Conservation (phyloP, 768 basidiomycete genomes). For the Tremella yokohamensis region DNA sequence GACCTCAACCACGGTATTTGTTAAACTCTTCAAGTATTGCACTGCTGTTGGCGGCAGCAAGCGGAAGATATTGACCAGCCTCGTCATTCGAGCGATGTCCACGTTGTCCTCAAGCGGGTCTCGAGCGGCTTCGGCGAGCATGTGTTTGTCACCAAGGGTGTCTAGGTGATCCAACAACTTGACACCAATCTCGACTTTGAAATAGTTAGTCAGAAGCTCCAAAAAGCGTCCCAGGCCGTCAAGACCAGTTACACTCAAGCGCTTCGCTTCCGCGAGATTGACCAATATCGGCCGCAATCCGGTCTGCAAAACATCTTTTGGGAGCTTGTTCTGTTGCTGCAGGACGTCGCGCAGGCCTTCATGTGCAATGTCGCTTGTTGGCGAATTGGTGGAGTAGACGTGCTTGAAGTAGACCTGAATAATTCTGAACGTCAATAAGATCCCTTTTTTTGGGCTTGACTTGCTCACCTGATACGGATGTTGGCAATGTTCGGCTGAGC, state of each 20-base stretch:
- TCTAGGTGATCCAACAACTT: conserved; percentile 96
- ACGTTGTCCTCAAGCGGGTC: conserved; percentile 78
- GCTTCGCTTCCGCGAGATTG: conserved; percentile 94
- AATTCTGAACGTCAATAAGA: conserved; percentile 58
- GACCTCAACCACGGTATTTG: conserved; percentile 82
- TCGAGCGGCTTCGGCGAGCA: conserved; percentile 72
- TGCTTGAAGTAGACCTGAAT: conserved; percentile 98
- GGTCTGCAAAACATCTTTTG: conserved; percentile 90
- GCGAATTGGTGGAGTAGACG: conserved; percentile 65
- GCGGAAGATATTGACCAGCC: conserved; percentile 96
- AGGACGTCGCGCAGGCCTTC: conserved; percentile 87
- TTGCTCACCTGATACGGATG: conserved; percentile 73
- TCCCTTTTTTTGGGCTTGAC: neutral
- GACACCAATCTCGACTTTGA: conserved; percentile 98
- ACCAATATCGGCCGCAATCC: conserved; percentile 93
- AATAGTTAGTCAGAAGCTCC: conserved; percentile 94
- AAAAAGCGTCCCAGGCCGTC: conserved; percentile 91
- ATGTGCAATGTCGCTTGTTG: conserved; percentile 84
- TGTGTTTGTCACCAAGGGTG: conserved; percentile 81
- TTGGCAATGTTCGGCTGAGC: conserved; percentile 58
- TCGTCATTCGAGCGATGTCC: conserved; percentile 85
- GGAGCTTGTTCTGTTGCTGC: conserved; percentile 81
- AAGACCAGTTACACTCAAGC: conserved; percentile 77
- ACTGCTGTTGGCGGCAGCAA: conserved; percentile 83
- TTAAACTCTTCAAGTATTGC: conserved; percentile 82